Base-by-base conservation (phyloP, 305 asterid species). In the Solanum hybrid region DNA sequence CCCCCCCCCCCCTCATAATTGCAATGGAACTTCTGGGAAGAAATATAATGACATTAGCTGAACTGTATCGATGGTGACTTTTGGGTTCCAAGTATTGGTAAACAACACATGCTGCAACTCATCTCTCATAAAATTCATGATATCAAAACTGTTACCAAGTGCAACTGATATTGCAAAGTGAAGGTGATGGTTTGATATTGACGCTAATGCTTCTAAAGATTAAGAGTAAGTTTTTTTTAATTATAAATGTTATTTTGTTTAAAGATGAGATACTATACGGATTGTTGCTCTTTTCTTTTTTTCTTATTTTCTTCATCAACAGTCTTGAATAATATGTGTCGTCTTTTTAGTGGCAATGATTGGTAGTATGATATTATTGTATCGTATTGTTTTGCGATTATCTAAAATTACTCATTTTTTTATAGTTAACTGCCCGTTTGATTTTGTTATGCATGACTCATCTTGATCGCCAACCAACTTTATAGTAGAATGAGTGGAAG, bases 41-140 rank as follows among this genome's bases (percentile, higher is more conserved):
- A 42, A 42, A 42, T 42, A 42, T 42, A 42, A 42, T 42, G 57
- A 42, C 18, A 51, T 51, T 51, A 51, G 67, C n/a, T 16, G 0
- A 51, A 51, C n/a, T 51, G 22, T 51, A 51, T 51, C 67, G 4
- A 0, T 51, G 67, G 22, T 51, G 3, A 16, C 9, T 16, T 51
- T 51, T 51, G 22, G n/a, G 67, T 16, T 51, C 9, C 67, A 51
- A 16, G n/a, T 5, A 51, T 51, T 16, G 9, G 4, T 16, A 51
- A 51, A 51, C 1, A 16, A 2, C 22, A 51, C 67, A 0, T 16
- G 0, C 4, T 16, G 67, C 67, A 16, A 5, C 67, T 96, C 69
- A 92, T 96, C 22, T 90, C 93, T 22, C 96, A 94, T 18, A 96
- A 96, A 8, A 90, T 95, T 6, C 91, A 92, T 61, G 96, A 95